A percentile compares a stretch with the other conserved stretches of the same genome.
phyloP scores from a whole-genome alignment of 2,329 filamentous ascomycete species.

The Aspergillus sp. region DNA sequence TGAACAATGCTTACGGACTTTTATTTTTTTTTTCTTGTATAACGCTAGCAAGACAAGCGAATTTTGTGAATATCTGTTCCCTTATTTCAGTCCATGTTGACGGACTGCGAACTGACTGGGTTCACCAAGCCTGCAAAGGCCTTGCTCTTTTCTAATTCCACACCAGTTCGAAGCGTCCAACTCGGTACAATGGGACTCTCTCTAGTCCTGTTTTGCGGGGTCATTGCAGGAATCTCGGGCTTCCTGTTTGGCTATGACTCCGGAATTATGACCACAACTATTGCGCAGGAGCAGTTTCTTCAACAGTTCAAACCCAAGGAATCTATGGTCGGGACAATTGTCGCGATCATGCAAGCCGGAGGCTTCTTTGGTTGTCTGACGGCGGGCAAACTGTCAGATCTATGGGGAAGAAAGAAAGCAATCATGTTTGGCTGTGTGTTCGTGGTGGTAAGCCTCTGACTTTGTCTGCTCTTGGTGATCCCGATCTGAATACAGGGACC shows the following conservation, averaged over 20 bases:
- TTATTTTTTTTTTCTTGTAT: too few species aligned
- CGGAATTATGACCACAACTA: constrained; percentile 37
- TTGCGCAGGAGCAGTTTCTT: constrained; percentile 50
- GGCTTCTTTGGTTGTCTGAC: not conserved
- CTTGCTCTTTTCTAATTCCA: not conserved
- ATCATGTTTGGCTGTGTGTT: not conserved
- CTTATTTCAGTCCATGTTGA: too few species aligned
- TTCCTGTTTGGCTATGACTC: constrained; percentile 39
- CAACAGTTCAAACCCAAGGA: not conserved
- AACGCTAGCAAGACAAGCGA: too few species aligned
- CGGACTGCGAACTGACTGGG: too few species aligned
- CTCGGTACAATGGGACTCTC: not conserved
- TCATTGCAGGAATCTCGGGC: not conserved
- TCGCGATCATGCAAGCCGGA: not conserved
- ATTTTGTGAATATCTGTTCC: too few species aligned
- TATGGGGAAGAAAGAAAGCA: not conserved
- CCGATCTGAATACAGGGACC: not conserved
- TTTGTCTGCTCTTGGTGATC: not conserved
- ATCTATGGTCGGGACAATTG: not conserved
- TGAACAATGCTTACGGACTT: too few species aligned
- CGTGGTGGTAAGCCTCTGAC: not conserved
- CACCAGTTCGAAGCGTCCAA: not conserved
- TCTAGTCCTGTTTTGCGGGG: not conserved
- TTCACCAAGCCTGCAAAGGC: too few species aligned
- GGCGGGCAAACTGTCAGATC: not conserved